A percentile compares a stretch with the other conserved stretches of the same genome.
Conservation (phyloP, 805 yeast species). For the Nakazawaea anatomiae region DNA sequence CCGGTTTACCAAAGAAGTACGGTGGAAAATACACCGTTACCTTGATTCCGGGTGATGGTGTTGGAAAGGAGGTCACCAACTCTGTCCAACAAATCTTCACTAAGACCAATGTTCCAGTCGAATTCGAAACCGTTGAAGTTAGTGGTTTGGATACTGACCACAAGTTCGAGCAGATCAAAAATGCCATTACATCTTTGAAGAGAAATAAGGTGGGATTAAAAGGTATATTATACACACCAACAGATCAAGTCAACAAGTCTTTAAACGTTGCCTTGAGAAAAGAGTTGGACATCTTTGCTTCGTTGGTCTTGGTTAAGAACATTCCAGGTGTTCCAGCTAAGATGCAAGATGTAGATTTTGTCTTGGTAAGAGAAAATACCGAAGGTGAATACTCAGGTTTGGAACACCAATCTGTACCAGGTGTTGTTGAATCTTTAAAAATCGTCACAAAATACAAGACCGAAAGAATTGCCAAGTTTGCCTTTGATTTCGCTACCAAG, state of each 20-base stretch:
- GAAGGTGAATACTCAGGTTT: conserved; percentile 99
- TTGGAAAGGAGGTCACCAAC: conserved; percentile 92
- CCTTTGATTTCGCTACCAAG: conserved; percentile 90
- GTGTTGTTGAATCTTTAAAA: conserved; percentile 95
- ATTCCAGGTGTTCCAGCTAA: conserved; percentile 92
- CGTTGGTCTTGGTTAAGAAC: conserved; percentile 88
- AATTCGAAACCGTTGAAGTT: conserved; percentile 82
- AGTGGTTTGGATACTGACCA: conserved; percentile 40
- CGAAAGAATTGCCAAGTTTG: conserved; percentile 96
- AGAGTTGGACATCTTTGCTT: conserved; percentile 92
- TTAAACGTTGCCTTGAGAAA: conserved; percentile 95
- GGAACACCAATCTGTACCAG: conserved; percentile 96
- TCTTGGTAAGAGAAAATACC: conserved; percentile 95
- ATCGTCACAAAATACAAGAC: conserved; percentile 91
- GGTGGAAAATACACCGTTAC: conserved; percentile 95
- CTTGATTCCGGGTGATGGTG: conserved; percentile 96
- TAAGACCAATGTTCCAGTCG: conserved; percentile 85
- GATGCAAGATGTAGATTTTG: conserved; percentile 84
- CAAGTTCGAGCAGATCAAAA: conserved; percentile 50
- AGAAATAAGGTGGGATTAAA: conserved; percentile 96
- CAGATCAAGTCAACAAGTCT: conserved; percentile 71
- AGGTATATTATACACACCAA: conserved; percentile 92
- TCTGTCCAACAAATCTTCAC: conserved; percentile 88
- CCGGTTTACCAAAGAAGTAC: conserved; percentile 78
- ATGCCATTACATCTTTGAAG: conserved; percentile 85